Evolutionary conservation across 495 filamentous ascomycete species (phyloP).

Genomic region (Penicillium psychrofluorescens): DNA sequence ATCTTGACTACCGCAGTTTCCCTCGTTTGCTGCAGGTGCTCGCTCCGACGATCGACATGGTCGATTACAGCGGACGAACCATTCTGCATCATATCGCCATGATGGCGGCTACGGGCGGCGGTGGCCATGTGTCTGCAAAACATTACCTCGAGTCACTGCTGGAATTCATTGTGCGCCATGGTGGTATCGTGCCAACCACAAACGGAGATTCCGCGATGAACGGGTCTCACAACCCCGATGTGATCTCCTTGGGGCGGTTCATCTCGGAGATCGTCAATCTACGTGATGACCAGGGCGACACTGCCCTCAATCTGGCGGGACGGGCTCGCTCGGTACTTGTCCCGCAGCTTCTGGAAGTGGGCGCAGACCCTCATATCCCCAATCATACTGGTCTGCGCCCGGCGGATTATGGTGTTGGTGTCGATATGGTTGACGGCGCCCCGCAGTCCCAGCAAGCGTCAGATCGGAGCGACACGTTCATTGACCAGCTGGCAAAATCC

Average conservation of each 20-base stretch:
- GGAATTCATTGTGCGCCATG: conserved; percentile 85
- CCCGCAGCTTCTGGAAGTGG: conserved; percentile 85
- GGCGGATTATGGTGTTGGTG: conserved; percentile 85
- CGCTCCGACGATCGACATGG: conserved; percentile 82
- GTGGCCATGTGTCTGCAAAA: conserved; percentile 68
- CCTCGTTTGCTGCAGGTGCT: conserved; percentile 83
- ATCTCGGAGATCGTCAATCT: conserved; percentile 95
- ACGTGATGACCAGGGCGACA: conserved; percentile 86
- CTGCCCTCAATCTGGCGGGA: conserved; percentile 87
- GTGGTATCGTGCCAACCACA: conserved; percentile 45
- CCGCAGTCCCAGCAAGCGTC: conserved; percentile 41
- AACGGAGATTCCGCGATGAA: conserved; percentile 25
- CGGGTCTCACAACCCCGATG: conserved; percentile 34
- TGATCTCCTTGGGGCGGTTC: conserved; percentile 80
- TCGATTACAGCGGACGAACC: conserved; percentile 81
- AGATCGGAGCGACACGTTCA: conserved; percentile 44
- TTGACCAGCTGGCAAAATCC: conserved; percentile 53
- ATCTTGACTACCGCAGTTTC: conserved; percentile 72
- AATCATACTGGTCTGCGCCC: conserved; percentile 83
- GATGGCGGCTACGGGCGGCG: conserved; percentile 85
- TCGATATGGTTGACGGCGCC: conserved; percentile 45
- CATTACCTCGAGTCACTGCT: conserved; percentile 91
- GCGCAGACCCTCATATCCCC: conserved; percentile 79
- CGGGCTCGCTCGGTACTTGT: conserved; percentile 90
- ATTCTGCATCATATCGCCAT: conserved; percentile 94